Conservation (phyloP, 176 grass and related monocot species). For the Aegilops sharonensis region DNA sequence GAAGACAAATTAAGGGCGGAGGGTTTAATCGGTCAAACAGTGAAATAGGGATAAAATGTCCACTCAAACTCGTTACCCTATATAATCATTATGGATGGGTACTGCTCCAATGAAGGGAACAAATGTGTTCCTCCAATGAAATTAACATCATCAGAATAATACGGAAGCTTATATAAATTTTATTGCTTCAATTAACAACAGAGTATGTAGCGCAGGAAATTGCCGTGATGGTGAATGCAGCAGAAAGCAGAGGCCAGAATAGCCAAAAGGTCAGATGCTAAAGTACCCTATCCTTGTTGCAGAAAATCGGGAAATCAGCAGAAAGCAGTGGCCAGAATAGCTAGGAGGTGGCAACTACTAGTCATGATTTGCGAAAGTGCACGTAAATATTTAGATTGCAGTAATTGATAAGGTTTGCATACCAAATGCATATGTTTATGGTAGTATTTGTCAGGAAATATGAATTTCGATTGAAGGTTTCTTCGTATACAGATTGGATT, state of each 20-base stretch:
- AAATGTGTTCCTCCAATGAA: not conserved
- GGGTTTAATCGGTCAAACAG: not conserved
- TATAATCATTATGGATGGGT: not conserved
- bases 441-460: not conserved
- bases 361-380: not conserved
- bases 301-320: not conserved
- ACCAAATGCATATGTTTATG: not conserved
- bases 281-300: not conserved
- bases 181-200: not conserved
- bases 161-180: not conserved
- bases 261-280: not conserved
- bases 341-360: not conserved
- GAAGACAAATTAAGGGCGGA: not conserved
- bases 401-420: not conserved
- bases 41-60: not conserved
- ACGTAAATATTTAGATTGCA: not conserved
- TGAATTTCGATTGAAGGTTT: not conserved
- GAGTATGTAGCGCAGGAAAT: not conserved
- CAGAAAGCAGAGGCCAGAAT: not conserved
- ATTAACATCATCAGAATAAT: not conserved
- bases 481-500: not conserved
- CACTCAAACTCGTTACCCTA: not conserved
- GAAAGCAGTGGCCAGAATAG: no score
- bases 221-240: not conserved
- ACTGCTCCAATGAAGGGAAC: not conserved